A percentile compares a stretch with the other conserved stretches of the same genome.
These are phyloP conservation scores for Leccinum subrobustum DNA, from an alignment of 1,284 basidiomycete species.

Conservation along the genomic window DNA sequence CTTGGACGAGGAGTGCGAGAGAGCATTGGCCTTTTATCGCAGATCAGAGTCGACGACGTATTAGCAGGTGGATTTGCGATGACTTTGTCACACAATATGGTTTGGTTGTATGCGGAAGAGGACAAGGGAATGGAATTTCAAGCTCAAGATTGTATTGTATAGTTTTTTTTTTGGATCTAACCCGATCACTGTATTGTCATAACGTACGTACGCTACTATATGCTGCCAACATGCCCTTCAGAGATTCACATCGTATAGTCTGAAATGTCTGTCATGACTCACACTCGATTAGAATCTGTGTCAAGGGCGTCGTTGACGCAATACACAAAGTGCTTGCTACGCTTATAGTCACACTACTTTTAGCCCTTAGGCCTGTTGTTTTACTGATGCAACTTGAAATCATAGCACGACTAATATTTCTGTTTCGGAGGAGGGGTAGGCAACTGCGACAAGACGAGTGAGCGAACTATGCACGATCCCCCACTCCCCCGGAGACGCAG, in stretches of 20 bases:
- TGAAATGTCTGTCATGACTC: background rate
- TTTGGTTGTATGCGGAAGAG: background rate
- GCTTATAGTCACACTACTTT: background rate
- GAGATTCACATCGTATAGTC: background rate
- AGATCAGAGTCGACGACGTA: constrained; percentile 10
- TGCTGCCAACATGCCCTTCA: background rate
- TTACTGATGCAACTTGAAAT: background rate
- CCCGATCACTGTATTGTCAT: background rate
- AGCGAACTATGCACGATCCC: too few species aligned
- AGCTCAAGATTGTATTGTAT: background rate
- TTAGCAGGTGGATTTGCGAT: background rate
- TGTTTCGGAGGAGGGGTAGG: too few species aligned
- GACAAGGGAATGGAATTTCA: background rate
- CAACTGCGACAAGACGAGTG: too few species aligned
- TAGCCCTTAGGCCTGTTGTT: background rate
- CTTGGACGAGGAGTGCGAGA: constrained; percentile 30
- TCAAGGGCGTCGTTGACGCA: too few species aligned
- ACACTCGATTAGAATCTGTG: too few species aligned
- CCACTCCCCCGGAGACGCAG: too few species aligned
- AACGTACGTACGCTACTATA: background rate
- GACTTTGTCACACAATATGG: background rate
- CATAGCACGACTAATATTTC: too few species aligned
- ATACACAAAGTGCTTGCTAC: background rate
- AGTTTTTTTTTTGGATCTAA: background rate
- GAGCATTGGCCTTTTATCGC: constrained; percentile 28